phyloP scores from a whole-genome alignment of 1,139 yeast genomes.

The Pichia kudriavzevii region DNA sequence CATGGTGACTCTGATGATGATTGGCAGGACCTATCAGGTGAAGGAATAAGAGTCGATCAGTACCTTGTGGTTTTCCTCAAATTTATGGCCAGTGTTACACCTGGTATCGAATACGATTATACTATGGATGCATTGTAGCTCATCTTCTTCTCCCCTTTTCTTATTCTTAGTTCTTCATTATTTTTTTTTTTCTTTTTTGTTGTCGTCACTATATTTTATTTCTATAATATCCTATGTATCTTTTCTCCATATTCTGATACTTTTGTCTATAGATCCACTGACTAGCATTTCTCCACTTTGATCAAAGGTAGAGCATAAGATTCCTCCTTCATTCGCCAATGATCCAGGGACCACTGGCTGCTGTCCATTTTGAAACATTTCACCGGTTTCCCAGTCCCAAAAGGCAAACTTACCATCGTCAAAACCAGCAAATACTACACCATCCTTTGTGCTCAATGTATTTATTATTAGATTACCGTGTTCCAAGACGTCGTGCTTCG shows the following conservation, averaged over 20 bases:
- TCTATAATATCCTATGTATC: conserved; percentile 26
- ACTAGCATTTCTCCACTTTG: conserved; percentile 80
- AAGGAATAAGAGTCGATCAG: conserved; percentile 76
- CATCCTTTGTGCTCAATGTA: conserved; percentile 55
- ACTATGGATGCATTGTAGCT: conserved; percentile 80
- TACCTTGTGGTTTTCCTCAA: conserved; percentile 82
- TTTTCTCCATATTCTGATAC: conserved; percentile 78
- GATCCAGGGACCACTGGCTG: conserved; percentile 63
- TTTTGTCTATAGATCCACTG: conserved; percentile 87
- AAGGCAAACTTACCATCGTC: conserved; percentile 76
- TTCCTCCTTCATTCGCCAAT: conserved; percentile 56
- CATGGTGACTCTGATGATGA: conserved; percentile 31
- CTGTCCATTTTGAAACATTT: conserved; percentile 44
- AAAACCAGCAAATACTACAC: conserved; percentile 71
- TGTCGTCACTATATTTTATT: neutral
- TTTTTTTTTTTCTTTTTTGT: neutral
- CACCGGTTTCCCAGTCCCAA: conserved; percentile 72
- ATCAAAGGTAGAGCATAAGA: conserved; percentile 70
- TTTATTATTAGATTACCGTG: conserved; percentile 46
- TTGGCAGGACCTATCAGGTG: conserved; percentile 37
- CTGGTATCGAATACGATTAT: conserved; percentile 94
- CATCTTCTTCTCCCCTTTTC: too few species aligned
- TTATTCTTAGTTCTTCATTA: neutral
- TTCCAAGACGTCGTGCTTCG: conserved; percentile 33
- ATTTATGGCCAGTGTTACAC: conserved; percentile 93